These are phyloP conservation scores for Taphrina sp. DNA, from an alignment of 1,139 yeast species.

Conservation along the genomic window DNA sequence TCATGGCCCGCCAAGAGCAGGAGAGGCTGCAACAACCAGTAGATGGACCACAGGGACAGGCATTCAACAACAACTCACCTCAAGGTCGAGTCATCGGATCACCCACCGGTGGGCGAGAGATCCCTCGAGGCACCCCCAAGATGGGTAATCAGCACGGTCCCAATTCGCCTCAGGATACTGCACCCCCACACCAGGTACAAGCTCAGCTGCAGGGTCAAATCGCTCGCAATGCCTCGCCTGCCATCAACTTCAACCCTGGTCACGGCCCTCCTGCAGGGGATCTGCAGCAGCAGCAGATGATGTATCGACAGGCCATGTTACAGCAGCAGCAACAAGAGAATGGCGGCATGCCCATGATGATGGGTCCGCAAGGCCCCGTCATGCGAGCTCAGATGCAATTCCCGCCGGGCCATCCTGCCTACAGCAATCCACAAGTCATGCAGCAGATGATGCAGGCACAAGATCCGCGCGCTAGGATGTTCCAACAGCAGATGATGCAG, in stretches of 20 bases:
- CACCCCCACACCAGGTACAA: constrained; percentile 49
- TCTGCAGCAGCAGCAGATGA: constrained; percentile 30
- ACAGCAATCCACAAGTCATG: constrained; percentile 29
- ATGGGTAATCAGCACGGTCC: constrained; percentile 43
- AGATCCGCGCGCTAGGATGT: constrained; percentile 24
- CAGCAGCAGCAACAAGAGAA: constrained; percentile 29
- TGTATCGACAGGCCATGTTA: constrained; percentile 33
- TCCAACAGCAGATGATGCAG: constrained; percentile 27
- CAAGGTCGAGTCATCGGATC: constrained; percentile 37
- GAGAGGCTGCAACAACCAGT: constrained; percentile 37
- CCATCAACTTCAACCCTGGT: constrained; percentile 35
- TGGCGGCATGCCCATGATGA: constrained; percentile 32
- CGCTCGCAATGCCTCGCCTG: constrained; percentile 29
- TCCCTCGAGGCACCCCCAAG: constrained; percentile 41
- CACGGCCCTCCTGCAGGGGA: constrained; percentile 27
- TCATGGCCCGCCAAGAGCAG: constrained; percentile 48
- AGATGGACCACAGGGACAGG: constrained; percentile 19
- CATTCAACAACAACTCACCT: constrained; percentile 34
- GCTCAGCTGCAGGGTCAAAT: constrained; percentile 30
- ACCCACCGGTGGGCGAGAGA: constrained; percentile 33
- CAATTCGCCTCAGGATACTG: constrained; percentile 65
- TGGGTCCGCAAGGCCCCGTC: constrained; percentile 33
- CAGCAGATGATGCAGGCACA: constrained; percentile 33
- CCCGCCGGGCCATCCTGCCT: constrained; percentile 32
- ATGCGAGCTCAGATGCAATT: constrained; percentile 30